A percentile compares a stretch with the other conserved stretches of the same genome.
These are phyloP conservation scores for Trichosporon ovoides DNA, from an alignment of 1,284 basidiomycete genomes.

Conservation along the genomic window DNA sequence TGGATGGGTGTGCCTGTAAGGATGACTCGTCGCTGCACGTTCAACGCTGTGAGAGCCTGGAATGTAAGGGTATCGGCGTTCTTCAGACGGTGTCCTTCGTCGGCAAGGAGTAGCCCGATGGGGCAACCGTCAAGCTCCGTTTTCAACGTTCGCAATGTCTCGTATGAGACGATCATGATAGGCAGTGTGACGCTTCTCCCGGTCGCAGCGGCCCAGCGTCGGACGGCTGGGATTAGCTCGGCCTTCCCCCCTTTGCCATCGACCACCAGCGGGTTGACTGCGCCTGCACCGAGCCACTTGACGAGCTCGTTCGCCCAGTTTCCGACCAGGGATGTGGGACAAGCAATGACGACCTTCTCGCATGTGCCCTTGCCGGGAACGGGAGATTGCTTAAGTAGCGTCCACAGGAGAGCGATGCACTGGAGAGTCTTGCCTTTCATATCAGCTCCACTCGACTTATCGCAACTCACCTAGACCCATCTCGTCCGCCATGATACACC, in stretches of 20 bases:
- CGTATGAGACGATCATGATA: slow-evolving; percentile 99
- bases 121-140: slow-evolving; percentile 69
- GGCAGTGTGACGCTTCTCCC: slow-evolving; percentile 56
- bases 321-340: slow-evolving; percentile 91
- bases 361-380: slow-evolving; percentile 77
- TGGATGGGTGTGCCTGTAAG: slow-evolving; percentile 93
- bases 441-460: not conserved
- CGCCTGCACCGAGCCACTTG: slow-evolving; percentile 86
- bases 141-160: slow-evolving; percentile 81
- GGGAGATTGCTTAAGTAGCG: slow-evolving; percentile 93
- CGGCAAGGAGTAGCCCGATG: slow-evolving; percentile 87
- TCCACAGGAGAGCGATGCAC: slow-evolving; percentile 95
- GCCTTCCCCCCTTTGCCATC: slow-evolving; percentile 88
- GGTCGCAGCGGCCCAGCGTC: slow-evolving; percentile 76
- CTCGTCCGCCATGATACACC: slow-evolving; percentile 98
- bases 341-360: slow-evolving; percentile 97
- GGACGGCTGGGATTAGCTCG: slow-evolving; percentile 70
- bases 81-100: slow-evolving; percentile 96
- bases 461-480: slow-evolving; percentile 75
- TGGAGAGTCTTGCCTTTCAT: slow-evolving; percentile 73
- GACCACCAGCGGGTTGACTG: slow-evolving; percentile 72
- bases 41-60: slow-evolving; percentile 72
- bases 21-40: slow-evolving; percentile 92
- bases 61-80: slow-evolving; percentile 92
- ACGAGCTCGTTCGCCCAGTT: slow-evolving; percentile 99